Evolutionary conservation across 2,329 filamentous ascomycete genomes (phyloP), one percentile per base, ranked within the genome.

Genomic region (Diplocarpon mali): DNA sequence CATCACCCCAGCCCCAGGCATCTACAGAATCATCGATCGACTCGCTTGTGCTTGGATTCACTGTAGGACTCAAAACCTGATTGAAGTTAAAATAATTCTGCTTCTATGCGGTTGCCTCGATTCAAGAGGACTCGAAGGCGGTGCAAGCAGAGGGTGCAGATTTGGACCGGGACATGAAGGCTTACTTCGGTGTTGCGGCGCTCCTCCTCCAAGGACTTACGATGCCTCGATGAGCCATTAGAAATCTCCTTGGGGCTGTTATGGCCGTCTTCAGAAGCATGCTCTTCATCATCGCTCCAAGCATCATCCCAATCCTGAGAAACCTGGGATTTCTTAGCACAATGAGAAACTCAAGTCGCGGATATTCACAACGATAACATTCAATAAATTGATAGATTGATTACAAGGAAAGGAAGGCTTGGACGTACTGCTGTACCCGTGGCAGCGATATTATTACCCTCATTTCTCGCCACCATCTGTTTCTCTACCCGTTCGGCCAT

Each of bases 401-500:
- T 3, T 3, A 5, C 10, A 32, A 32, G n/a, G 6, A 1, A 14
- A 29, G 17, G 24, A 2, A 34, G 31, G 2, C 15, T 28, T 15
- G 17, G 17, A 24, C 39, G 31, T 46, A 42, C 42, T 15, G 53
- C 38, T 17, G 45, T 36, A 70, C 70, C 71, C 16, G 71, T 75
- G 1, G 75, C 71, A 27, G 73, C 66, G 31, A 88, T 69, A 48
- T 83, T 71, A 44, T 77, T 76, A 42, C 85, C 83, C 52, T 83
- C 78, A 0, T 69, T 69, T 39, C 74, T 72, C 2, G 80, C 80
- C 0, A 95, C 72, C 60, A 83, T 78, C 57, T 92, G 83, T 39
- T 81, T 93, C 63, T 96, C 90, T 1, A 93, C 71, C 56, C 84
- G 78, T 62, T 95, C 88, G 1, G 94, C 88, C 37, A 74, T 70